phyloP scores from a whole-genome alignment of 768 basidiomycete species.

The Pleurotus ostreatus region DNA sequence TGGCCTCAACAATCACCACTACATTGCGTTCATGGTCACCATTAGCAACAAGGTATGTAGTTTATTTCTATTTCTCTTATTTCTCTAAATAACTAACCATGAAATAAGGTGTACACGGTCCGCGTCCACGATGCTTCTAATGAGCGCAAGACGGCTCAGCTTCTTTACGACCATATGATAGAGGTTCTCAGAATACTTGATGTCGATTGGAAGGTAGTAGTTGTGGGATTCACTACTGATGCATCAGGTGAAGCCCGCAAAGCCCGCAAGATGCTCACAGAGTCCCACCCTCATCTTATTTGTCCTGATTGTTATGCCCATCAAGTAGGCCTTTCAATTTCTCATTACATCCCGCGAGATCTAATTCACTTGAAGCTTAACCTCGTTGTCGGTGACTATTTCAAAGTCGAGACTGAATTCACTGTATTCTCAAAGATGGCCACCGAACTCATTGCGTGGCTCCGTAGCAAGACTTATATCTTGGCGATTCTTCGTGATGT shows the following conservation, averaged over 20 bases:
- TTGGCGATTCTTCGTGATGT: not conserved
- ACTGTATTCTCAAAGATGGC: not conserved
- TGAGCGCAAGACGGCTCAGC: conserved; percentile 27
- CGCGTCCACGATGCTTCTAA: conserved; percentile 25
- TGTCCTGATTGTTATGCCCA: conserved; percentile 31
- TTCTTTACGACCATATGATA: conserved; percentile 19
- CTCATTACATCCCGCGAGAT: not conserved
- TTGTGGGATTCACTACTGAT: conserved; percentile 26
- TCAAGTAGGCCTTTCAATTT: conserved; percentile 23
- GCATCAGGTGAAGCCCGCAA: conserved; percentile 29
- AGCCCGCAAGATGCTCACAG: conserved; percentile 15
- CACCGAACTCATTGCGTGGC: not conserved
- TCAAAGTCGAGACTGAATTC: not conserved
- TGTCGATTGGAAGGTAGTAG: conserved; percentile 17
- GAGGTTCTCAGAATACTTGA: conserved; percentile 16
- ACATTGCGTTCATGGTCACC: conserved; percentile 29
- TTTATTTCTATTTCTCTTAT: not conserved
- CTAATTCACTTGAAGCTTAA: not conserved
- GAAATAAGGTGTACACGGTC: conserved; percentile 21
- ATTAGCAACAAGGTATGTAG: conserved; percentile 14
- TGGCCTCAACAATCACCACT: conserved; percentile 25
- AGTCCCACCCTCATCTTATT: conserved; percentile 22
- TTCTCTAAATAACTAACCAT: conserved; percentile 3
- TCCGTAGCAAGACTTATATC: not conserved
- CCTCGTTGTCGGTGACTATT: not conserved